phyloP scores from a whole-genome alignment of 2,329 filamentous ascomycete genomes.

The Aspergillus viridinutans region DNA sequence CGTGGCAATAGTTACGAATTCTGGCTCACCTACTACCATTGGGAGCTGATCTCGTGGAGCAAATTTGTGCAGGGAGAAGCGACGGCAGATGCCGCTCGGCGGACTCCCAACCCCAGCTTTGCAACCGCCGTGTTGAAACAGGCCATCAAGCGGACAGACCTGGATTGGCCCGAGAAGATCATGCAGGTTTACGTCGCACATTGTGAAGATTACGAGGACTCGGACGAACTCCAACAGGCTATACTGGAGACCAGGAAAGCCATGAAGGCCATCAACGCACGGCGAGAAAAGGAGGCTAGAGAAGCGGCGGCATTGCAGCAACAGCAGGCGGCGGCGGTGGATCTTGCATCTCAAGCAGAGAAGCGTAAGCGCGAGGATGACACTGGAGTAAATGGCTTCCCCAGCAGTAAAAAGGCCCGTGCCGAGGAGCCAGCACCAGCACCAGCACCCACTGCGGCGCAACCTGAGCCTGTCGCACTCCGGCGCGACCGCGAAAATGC shows the following conservation, averaged over 20 bases:
- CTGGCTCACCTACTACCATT: constrained; percentile 87
- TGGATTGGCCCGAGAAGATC: constrained; percentile 50
- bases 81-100: constrained; percentile 51
- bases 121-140: constrained; percentile 74
- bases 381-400: constrained; percentile 48
- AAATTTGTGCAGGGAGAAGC: constrained; percentile 52
- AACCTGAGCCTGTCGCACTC: constrained; percentile 33
- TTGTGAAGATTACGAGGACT: constrained; percentile 85
- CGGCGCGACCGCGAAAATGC: constrained; percentile 90
- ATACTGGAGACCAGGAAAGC: constrained; percentile 69
- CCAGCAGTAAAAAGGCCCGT: constrained; percentile 67
- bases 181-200: constrained; percentile 45
- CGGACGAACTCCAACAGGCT: constrained; percentile 68
- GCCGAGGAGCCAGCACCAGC: constrained; percentile 33
- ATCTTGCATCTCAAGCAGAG: constrained; percentile 27
- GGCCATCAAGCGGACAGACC: constrained; percentile 54
- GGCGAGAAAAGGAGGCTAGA: constrained; percentile 62
- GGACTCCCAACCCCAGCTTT: constrained; percentile 61
- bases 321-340: constrained; percentile 19
- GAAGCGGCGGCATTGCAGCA: constrained; percentile 46
- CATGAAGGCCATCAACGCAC: constrained; percentile 58
- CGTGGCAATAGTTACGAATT: constrained; percentile 83
- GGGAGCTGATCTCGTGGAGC: constrained; percentile 75
- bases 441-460: constrained; percentile 24
- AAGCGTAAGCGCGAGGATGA: constrained; percentile 71